A percentile compares a stretch with the other conserved stretches of the same genome.
Evolutionary conservation across 306 rosid genomes (phyloP).

Genomic region (Cicer pinnatifidum): DNA sequence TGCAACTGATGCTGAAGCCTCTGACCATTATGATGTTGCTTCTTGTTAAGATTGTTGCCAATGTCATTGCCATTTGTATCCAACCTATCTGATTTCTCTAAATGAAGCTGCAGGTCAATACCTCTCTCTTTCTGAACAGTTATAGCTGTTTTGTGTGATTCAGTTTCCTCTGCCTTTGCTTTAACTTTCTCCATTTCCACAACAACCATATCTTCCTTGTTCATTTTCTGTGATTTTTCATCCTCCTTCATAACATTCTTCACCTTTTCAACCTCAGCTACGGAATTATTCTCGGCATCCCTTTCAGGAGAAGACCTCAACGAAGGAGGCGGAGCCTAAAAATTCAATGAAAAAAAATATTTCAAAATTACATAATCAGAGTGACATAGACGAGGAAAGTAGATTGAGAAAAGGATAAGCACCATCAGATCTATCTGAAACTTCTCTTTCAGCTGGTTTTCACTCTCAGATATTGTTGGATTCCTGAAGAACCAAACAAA

Average conservation of each 20-base stretch:
- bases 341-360: slow-evolving; percentile 1
- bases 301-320: slow-evolving; percentile 90
- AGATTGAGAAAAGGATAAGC: slow-evolving; percentile 39
- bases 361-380: not conserved
- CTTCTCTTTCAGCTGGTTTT: slow-evolving; percentile 74
- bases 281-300: slow-evolving; percentile 61
- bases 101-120: slow-evolving; percentile 68
- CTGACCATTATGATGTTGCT: slow-evolving; percentile 54
- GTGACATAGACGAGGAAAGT: slow-evolving; percentile 17
- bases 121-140: slow-evolving; percentile 57
- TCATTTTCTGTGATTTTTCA: slow-evolving; percentile 56
- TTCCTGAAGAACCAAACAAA: slow-evolving; percentile 53
- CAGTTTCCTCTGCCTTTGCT: slow-evolving; percentile 53
- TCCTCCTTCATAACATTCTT: slow-evolving; percentile 63
- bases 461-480: slow-evolving; percentile 51
- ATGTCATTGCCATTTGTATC: slow-evolving; percentile 52
- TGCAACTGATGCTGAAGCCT: slow-evolving; percentile 43
- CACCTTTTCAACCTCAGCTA: slow-evolving; percentile 66
- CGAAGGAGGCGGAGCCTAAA: slow-evolving; percentile 82
- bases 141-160: slow-evolving; percentile 50
- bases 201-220: slow-evolving; percentile 58
- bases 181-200: slow-evolving; percentile 59
- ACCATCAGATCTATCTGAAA: slow-evolving; percentile 96
- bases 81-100: slow-evolving; percentile 72
- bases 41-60: slow-evolving; percentile 50